Percentiles rank a stretch among this genome's conserved stretches.
Conservation (phyloP, 495 filamentous ascomycete species). For the Cercophora newfieldiana region DNA sequence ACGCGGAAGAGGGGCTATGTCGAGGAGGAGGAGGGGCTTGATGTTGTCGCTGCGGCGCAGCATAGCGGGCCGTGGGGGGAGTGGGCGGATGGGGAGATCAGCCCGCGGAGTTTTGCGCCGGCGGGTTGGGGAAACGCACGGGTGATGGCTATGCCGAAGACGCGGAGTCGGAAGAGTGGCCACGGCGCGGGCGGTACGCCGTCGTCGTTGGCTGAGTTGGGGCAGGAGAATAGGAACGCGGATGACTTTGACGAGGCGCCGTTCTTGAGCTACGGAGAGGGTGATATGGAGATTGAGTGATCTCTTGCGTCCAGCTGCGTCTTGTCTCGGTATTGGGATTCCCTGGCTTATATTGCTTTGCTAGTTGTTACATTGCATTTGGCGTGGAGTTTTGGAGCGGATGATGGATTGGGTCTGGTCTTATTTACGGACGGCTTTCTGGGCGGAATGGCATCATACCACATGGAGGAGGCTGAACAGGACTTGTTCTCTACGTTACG, state of each 20-base stretch:
- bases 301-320: neutral
- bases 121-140: conserved; percentile 28
- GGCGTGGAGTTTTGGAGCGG: conserved; percentile 8
- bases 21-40: conserved; percentile 27
- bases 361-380: neutral
- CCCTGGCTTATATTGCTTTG: neutral
- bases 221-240: conserved; percentile 41
- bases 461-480: neutral
- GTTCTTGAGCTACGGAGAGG: conserved; percentile 45
- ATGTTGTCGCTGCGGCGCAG: neutral
- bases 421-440: neutral
- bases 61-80: conserved; percentile 26
- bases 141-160: conserved; percentile 43
- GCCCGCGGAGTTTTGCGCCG: conserved; percentile 37
- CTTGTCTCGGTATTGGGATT: neutral
- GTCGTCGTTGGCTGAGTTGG: conserved; percentile 19
- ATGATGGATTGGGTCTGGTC: neutral
- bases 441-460: neutral
- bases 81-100: conserved; percentile 40
- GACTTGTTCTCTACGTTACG: neutral
- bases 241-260: conserved; percentile 56
- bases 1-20: conserved; percentile 42
- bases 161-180: conserved; percentile 15
- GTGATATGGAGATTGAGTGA: conserved; percentile 29
- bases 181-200: conserved; percentile 14